A percentile compares a stretch with the other conserved stretches of the same genome.
These are phyloP conservation scores for Tylopilus sp. DNA, from an alignment of 768 basidiomycete species.

Conservation along the genomic window DNA sequence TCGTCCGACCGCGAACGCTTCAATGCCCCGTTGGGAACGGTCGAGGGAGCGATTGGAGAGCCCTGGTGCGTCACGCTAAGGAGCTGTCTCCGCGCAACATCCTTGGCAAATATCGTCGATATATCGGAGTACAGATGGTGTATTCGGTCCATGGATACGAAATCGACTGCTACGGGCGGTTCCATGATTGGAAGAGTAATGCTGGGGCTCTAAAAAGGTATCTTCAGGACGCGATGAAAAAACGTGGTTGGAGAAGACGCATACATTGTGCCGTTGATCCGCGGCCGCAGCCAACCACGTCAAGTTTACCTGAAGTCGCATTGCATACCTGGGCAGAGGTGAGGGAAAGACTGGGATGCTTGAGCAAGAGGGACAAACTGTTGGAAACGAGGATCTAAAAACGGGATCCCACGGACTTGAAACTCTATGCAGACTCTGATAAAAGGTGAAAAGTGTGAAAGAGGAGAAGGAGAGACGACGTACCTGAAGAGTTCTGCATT, in stretches of 20 bases:
- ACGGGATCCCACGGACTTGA: constrained; percentile 48
- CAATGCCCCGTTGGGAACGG: constrained; percentile 33
- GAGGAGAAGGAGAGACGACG: constrained; percentile 13
- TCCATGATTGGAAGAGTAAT: constrained; percentile 57
- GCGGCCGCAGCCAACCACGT: constrained; percentile 68
- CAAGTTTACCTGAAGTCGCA: constrained; percentile 66
- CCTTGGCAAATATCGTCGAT: constrained; percentile 58
- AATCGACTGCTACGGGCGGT: constrained; percentile 49
- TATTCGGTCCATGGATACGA: constrained; percentile 55
- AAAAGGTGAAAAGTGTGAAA: constrained; percentile 1
- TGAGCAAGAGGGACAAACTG: constrained; percentile 43
- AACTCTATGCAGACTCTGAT: constrained; percentile 60
- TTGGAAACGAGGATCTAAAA: constrained; percentile 48
- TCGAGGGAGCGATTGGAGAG: constrained; percentile 16
- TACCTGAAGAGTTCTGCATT: constrained; percentile 71
- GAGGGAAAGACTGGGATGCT: constrained; percentile 6
- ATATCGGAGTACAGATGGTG: constrained; percentile 61
- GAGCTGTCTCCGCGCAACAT: constrained; percentile 46
- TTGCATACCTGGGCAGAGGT: constrained; percentile 46
- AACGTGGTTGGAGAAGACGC: constrained; percentile 18
- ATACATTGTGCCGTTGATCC: constrained; percentile 52
- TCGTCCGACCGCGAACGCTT: constrained; percentile 68
- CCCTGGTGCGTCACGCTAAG: constrained; percentile 27
- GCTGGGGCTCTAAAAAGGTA: constrained; percentile 26
- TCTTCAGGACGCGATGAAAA: constrained; percentile 5